phyloP scores from a whole-genome alignment of 2,329 filamentous ascomycete species.

The Talaromyces islandicus region DNA sequence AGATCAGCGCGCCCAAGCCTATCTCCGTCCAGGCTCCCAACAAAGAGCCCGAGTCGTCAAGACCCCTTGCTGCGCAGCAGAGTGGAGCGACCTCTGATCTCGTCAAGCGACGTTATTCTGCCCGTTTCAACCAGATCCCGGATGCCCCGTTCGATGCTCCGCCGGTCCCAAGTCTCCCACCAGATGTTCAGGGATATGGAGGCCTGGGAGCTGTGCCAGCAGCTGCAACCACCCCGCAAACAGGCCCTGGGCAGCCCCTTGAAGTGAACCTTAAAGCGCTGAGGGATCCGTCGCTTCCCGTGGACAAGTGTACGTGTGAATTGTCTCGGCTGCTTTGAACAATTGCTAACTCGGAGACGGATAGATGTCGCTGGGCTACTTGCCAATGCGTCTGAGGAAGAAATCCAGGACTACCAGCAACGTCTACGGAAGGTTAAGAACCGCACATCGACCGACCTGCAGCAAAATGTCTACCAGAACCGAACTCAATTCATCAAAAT shows the following conservation, averaged over 20 bases:
- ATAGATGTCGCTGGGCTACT: conserved; percentile 56
- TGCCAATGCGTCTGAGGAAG: conserved; percentile 78
- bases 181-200: conserved; percentile 55
- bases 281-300: conserved; percentile 68
- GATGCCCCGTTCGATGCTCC: conserved; percentile 62
- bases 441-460: conserved; percentile 74
- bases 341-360: background rate
- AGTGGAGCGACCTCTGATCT: conserved; percentile 64
- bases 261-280: conserved; percentile 71
- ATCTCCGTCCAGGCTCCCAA: conserved; percentile 41
- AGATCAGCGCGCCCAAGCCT: conserved; percentile 56
- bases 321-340: background rate
- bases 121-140: conserved; percentile 75
- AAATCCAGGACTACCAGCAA: conserved; percentile 76
- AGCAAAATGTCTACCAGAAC: conserved; percentile 95
- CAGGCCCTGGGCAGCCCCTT: conserved; percentile 54
- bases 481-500: conserved; percentile 98
- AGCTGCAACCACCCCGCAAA: conserved; percentile 43
- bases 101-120: conserved; percentile 91
- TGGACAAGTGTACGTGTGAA: conserved; percentile 64
- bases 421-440: conserved; percentile 70
- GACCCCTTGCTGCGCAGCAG: conserved; percentile 30
- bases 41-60: conserved; percentile 17
- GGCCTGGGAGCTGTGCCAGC: conserved; percentile 37
- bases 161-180: conserved; percentile 63